phyloP scores from a whole-genome alignment of 2,329 filamentous ascomycete species.

The Arthrobotrys megalospora region DNA sequence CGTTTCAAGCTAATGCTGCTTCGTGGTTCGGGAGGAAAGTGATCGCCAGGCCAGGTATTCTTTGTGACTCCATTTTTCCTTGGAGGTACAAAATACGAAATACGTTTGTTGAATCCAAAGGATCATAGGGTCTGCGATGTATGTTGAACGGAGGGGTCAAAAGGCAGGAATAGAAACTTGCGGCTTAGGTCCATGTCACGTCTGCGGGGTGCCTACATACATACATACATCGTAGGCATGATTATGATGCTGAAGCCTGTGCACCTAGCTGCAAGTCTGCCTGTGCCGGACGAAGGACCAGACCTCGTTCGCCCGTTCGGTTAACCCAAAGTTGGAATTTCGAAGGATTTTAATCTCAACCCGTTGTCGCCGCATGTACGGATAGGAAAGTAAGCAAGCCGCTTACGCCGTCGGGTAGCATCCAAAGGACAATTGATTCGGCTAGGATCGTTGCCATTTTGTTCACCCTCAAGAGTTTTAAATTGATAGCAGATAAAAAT shows the following conservation, averaged over 20 bases:
- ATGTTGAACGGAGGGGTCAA: neutral
- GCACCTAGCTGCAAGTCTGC: neutral
- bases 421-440: neutral
- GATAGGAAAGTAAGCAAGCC: neutral
- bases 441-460: neutral
- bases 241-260: neutral
- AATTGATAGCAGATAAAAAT: neutral
- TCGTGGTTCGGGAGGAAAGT: neutral
- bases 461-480: neutral
- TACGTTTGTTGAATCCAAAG: neutral
- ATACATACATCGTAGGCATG: neutral
- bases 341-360: constrained; percentile 23
- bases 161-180: too few relatives aligned
- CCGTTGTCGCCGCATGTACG: neutral
- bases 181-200: too few relatives aligned
- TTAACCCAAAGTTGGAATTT: neutral
- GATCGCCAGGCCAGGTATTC: neutral
- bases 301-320: neutral
- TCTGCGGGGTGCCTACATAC: neutral
- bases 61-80: too few relatives aligned
- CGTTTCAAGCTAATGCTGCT: constrained; percentile 27
- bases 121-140: neutral
- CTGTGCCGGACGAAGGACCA: neutral
- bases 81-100: too few relatives aligned
- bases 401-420: neutral